phyloP scores from a whole-genome alignment of 129 eudicot species.

The Cynara cardunculus region DNA sequence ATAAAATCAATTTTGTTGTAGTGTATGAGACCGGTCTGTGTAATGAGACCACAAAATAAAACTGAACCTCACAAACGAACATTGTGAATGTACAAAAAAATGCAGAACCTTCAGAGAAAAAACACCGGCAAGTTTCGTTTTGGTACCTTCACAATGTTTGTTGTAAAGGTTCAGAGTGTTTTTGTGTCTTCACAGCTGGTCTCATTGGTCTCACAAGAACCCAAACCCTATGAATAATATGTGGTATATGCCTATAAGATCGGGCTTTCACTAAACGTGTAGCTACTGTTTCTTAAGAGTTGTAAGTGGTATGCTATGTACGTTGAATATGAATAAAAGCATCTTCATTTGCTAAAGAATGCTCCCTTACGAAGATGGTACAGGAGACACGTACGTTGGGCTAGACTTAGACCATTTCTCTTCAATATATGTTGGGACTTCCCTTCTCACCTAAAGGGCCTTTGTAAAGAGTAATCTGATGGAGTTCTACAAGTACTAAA shows the following conservation, averaged over 20 bases:
- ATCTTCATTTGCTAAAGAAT: neutral
- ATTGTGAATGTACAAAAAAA: neutral
- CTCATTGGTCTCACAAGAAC: neutral
- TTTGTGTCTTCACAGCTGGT: neutral
- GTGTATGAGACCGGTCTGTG: too few species aligned
- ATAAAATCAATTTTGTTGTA: too few species aligned
- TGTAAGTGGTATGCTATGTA: slow-evolving; percentile 18
- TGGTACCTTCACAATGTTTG: neutral
- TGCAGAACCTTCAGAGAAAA: neutral
- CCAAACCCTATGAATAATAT: neutral
- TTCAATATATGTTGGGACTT: neutral
- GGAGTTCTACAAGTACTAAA: neutral
- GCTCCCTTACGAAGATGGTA: neutral
- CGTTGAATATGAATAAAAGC: slow-evolving; percentile 20
- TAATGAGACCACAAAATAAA: too few species aligned
- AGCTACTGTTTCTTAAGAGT: neutral
- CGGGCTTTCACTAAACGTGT: neutral
- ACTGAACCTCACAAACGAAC: neutral
- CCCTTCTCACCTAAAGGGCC: neutral
- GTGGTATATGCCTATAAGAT: neutral
- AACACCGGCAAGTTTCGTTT: neutral
- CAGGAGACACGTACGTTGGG: neutral
- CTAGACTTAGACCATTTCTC: too few species aligned
- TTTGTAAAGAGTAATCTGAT: neutral
- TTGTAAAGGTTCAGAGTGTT: neutral